Evolutionary conservation across 108 stramenopile genomes (phyloP).

Genomic region (Pseudonitzschia pungens): DNA sequence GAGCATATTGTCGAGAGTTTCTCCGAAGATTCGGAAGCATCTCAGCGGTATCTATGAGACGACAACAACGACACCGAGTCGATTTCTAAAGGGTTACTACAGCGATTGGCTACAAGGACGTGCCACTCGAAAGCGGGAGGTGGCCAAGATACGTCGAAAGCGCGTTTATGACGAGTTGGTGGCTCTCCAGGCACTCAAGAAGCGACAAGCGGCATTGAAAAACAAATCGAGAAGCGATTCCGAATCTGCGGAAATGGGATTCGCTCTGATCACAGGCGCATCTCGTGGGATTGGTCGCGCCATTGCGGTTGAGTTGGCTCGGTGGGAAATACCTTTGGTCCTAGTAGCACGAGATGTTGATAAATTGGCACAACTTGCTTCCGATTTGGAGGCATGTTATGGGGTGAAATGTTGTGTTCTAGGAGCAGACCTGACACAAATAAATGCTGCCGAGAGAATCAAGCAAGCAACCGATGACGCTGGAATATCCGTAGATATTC

Average conservation of each 20-base stretch:
- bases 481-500: constrained; percentile 71
- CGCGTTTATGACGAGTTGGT: constrained; percentile 51
- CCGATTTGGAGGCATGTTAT: constrained; percentile 82
- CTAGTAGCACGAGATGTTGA: constrained; percentile 76
- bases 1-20: constrained; percentile 28
- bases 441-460: constrained; percentile 59
- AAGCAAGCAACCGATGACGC: constrained; percentile 64
- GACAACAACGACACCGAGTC: constrained; percentile 15
- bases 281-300: constrained; percentile 83
- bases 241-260: constrained; percentile 30
- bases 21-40: constrained; percentile 34
- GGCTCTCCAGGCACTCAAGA: constrained; percentile 42
- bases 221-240: not conserved
- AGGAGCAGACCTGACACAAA: constrained; percentile 67
- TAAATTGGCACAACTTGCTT: constrained; percentile 55
- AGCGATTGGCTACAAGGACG: constrained; percentile 24
- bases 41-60: constrained; percentile 21
- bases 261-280: constrained; percentile 83
- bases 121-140: constrained; percentile 29
- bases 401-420: constrained; percentile 74
- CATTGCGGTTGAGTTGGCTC: constrained; percentile 79
- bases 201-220: constrained; percentile 19
- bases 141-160: constrained; percentile 45
- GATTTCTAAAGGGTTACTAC: not conserved
- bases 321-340: constrained; percentile 81